phyloP scores from a whole-genome alignment of 192 early-diverging fungal genomes.

The Backusella morwellensis region DNA sequence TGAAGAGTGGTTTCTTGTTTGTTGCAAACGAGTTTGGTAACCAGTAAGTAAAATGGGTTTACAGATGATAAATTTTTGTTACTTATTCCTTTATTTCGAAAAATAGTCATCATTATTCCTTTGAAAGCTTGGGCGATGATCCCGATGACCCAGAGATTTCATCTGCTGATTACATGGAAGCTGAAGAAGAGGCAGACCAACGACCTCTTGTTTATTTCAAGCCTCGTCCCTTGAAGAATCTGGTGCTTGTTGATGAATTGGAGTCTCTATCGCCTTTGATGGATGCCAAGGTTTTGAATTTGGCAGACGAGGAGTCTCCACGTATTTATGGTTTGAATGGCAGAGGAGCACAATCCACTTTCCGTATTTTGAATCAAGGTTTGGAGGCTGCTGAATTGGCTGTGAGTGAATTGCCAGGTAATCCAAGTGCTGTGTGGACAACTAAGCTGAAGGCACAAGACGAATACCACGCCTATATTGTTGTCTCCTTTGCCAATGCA shows the following conservation, averaged over 20 bases:
- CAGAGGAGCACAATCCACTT: conserved; percentile 72
- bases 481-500: conserved; percentile 90
- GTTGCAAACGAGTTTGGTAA: conserved; percentile 89
- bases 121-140: conserved; percentile 92
- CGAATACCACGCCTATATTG: conserved; percentile 79
- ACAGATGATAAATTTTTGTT: not conserved
- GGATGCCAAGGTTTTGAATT: conserved; percentile 82
- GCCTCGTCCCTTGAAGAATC: conserved; percentile 76
- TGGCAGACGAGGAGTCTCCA: conserved; percentile 89
- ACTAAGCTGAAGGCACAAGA: conserved; percentile 49
- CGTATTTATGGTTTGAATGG: conserved; percentile 94
- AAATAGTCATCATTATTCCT: conserved; percentile 80
- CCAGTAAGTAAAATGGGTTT: conserved; percentile 60
- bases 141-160: conserved; percentile 80
- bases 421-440: conserved; percentile 91
- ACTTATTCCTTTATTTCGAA: not conserved
- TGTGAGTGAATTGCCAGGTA: conserved; percentile 88
- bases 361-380: conserved; percentile 90
- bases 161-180: conserved; percentile 63
- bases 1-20: conserved; percentile 95
- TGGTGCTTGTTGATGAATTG: conserved; percentile 90
- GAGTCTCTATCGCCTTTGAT: conserved; percentile 81
- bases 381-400: conserved; percentile 92
- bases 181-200: conserved; percentile 45
- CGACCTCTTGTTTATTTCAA: conserved; percentile 59